phyloP scores from a whole-genome alignment of 2,329 filamentous ascomycete species.

The Fusarium tjaetaba region DNA sequence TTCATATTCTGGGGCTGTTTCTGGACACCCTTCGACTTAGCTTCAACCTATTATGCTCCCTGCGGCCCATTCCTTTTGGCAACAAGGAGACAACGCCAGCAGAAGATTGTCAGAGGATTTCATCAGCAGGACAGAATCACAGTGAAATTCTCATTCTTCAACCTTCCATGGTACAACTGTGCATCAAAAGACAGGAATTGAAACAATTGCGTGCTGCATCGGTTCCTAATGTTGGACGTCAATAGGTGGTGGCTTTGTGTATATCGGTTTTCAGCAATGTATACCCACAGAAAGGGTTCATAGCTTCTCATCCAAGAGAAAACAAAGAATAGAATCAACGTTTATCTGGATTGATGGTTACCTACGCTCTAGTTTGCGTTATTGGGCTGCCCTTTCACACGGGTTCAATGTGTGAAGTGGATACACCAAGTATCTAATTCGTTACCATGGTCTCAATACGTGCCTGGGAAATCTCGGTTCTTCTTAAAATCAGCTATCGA shows the following conservation, averaged over 20 bases:
- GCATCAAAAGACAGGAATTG: too few species aligned
- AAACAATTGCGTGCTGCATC: background rate
- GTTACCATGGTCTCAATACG: background rate
- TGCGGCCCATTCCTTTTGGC: background rate
- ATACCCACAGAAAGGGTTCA: background rate
- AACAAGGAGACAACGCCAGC: background rate
- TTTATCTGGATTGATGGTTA: too few species aligned
- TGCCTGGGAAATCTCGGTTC: too few species aligned
- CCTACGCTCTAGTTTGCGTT: too few species aligned
- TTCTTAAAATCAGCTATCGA: background rate
- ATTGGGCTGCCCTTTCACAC: background rate
- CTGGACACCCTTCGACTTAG: background rate
- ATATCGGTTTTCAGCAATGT: background rate
- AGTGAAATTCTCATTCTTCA: background rate
- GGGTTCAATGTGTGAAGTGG: background rate
- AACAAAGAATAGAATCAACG: background rate
- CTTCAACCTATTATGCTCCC: background rate
- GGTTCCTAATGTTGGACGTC: background rate
- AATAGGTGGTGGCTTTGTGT: background rate
- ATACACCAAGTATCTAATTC: background rate
- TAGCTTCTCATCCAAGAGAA: background rate
- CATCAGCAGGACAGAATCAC: background rate
- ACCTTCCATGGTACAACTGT: background rate
- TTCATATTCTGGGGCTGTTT: background rate
- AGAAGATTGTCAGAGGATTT: background rate